A percentile compares a stretch with the other conserved stretches of the same genome.
These are phyloP conservation scores for Fusarium hainanense DNA, from an alignment of 2,329 filamentous ascomycete species.

Conservation along the genomic window DNA sequence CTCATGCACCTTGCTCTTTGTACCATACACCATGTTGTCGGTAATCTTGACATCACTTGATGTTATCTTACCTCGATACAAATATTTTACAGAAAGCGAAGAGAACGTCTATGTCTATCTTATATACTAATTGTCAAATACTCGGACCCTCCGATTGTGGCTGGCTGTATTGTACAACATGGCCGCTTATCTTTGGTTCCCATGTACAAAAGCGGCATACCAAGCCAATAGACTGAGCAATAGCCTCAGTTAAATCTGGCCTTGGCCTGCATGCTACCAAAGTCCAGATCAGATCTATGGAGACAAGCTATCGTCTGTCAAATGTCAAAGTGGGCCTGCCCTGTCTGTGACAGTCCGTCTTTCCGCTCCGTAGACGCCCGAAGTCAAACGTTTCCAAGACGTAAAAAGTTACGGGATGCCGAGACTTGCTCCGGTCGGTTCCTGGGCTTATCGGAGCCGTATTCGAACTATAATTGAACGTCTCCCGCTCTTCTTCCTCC, in stretches of 20 bases:
- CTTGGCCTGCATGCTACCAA: constrained; percentile 8
- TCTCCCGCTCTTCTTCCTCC: constrained; percentile 14
- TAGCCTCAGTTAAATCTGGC: neutral
- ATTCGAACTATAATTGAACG: constrained; percentile 36
- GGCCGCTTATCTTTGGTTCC: constrained; percentile 1
- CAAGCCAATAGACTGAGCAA: constrained; percentile 29
- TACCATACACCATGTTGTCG: neutral
- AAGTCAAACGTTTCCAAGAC: constrained; percentile 19
- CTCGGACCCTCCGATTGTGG: constrained; percentile 1
- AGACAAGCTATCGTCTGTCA: neutral
- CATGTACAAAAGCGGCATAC: constrained; percentile 6
- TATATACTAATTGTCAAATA: constrained; percentile 1
- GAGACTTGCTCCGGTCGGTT: constrained; percentile 25
- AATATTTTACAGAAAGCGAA: constrained; percentile 2
- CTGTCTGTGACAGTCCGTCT: neutral
- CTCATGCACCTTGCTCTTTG: neutral
- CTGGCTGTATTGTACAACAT: constrained; percentile 9
- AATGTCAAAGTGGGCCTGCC: constrained; percentile 12
- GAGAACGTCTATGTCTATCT: neutral
- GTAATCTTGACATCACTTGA: constrained; percentile 9
- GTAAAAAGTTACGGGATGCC: constrained; percentile 13
- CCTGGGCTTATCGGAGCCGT: constrained; percentile 25
- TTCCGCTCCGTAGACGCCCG: constrained; percentile 39
- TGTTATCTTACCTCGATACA: neutral
- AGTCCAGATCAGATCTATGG: constrained; percentile 14